phyloP scores from a whole-genome alignment of 2,329 filamentous ascomycete species.

The Fusarium dimerum region DNA sequence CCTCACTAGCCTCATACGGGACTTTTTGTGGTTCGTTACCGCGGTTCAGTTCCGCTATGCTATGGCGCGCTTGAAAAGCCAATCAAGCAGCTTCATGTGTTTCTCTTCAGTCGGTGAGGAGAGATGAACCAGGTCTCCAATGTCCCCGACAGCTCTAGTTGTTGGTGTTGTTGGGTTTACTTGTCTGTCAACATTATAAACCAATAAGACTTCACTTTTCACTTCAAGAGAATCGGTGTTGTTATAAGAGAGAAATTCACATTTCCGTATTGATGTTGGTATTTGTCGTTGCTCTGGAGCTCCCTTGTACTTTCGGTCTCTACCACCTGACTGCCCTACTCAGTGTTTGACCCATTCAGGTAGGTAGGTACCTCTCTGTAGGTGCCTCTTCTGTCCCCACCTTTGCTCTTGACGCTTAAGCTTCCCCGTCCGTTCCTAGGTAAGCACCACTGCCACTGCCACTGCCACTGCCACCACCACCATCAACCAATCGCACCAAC shows the following conservation, averaged over 20 bases:
- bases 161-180: not conserved
- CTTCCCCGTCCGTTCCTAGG: constrained; percentile 3
- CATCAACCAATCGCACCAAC: constrained; percentile 21
- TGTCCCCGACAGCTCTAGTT: not conserved
- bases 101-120: constrained; percentile 2
- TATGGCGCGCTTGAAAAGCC: constrained; percentile 23
- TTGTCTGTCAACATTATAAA: not conserved
- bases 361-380: too few relatives aligned
- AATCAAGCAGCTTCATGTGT: constrained; percentile 14
- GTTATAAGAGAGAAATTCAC: too few relatives aligned
- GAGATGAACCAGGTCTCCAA: not conserved
- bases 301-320: too few relatives aligned
- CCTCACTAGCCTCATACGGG: constrained; percentile 41
- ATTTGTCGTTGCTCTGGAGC: too few relatives aligned
- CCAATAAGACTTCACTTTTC: too few relatives aligned
- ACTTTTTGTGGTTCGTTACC: constrained; percentile 25
- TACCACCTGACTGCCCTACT: not conserved
- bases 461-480: constrained; percentile 1
- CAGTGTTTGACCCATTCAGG: constrained; percentile 2
- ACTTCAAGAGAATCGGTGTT: too few relatives aligned
- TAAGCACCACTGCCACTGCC: not conserved
- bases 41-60: constrained; percentile 24
- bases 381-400: constrained; percentile 9
- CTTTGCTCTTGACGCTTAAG: constrained; percentile 16
- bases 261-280: too few relatives aligned